Conservation (phyloP, 2,329 filamentous ascomycete genomes). For the Pseudonectria foliicola region DNA sequence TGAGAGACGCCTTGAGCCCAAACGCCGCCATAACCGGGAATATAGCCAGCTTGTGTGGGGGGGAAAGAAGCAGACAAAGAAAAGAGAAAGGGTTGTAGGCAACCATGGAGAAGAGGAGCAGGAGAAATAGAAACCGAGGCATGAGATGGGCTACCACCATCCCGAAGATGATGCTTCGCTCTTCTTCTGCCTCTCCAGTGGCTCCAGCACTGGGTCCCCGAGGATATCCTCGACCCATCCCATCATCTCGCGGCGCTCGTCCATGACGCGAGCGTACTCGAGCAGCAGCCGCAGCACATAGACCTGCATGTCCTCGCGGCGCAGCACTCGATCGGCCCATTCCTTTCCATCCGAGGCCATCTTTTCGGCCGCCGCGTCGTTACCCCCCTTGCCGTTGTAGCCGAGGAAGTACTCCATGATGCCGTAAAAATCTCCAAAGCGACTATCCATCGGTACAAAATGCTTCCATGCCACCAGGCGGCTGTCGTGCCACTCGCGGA, state of each 20-base stretch:
- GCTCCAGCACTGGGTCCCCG: conserved; percentile 25
- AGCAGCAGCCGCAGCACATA: conserved; percentile 59
- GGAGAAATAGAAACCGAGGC: conserved; percentile 3
- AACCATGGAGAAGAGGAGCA: not conserved
- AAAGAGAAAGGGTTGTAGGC: not conserved
- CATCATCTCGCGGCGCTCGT: conserved; percentile 44
- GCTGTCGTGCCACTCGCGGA: conserved; percentile 73
- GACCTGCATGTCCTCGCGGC: conserved; percentile 67
- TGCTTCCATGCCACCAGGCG: conserved; percentile 71
- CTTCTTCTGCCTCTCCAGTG: conserved; percentile 23
- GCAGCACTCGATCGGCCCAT: conserved; percentile 62
- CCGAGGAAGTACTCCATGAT: conserved; percentile 70
- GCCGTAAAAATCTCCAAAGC: conserved; percentile 63
- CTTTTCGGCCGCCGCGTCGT: conserved; percentile 52
- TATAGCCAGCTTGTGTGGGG: no score
- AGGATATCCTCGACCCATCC: conserved; percentile 48
- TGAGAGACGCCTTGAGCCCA: no score
- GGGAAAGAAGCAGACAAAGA: no score
- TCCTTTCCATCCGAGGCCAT: conserved; percentile 59
- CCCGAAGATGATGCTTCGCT: not conserved
- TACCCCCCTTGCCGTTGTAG: conserved; percentile 37
- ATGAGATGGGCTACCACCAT: conserved; percentile 3
- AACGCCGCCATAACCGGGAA: no score
- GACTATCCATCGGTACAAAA: conserved; percentile 72
- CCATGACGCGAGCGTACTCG: conserved; percentile 53